These are phyloP conservation scores for Camellia granthamiana DNA, from an alignment of 148 eudicot genomes.

Conservation along the genomic window DNA sequence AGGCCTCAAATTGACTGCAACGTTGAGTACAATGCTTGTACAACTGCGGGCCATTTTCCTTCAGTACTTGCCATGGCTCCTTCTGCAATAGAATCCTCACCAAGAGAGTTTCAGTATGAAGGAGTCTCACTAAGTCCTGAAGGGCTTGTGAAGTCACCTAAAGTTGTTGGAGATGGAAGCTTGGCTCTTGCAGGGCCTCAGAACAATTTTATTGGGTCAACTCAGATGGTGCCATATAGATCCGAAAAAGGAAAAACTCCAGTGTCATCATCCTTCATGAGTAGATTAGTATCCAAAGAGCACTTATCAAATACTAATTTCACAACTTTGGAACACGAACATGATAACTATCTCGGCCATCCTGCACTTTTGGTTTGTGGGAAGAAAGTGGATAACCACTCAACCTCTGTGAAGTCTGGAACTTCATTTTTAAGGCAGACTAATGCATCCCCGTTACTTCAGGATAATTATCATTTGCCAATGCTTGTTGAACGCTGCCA, in stretches of 20 bases:
- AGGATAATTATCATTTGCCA: conserved; percentile 25
- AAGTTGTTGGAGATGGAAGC: conserved; percentile 22
- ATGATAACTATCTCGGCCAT: conserved; percentile 23
- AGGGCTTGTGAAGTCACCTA: conserved; percentile 19
- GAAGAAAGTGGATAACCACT: conserved; percentile 28
- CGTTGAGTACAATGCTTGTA: not conserved
- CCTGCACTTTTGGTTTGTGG: conserved; percentile 37
- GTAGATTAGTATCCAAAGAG: conserved; percentile 25
- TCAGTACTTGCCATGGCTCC: conserved; percentile 11
- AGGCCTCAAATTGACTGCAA: conserved; percentile 12
- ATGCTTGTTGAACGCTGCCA: conserved; percentile 26
- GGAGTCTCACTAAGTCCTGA: conserved; percentile 20
- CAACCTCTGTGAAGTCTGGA: conserved; percentile 17
- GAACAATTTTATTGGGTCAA: conserved; percentile 2
- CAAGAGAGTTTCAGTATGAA: conserved; percentile 16
- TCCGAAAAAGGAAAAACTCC: conserved; percentile 17
- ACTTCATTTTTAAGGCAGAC: conserved; percentile 20
- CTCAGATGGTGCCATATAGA: conserved; percentile 27
- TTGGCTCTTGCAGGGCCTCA: conserved; percentile 23
- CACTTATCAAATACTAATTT: conserved; percentile 34
- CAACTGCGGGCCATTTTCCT: not conserved
- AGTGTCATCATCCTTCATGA: conserved; percentile 1
- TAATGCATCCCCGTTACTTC: conserved; percentile 21
- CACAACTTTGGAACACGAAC: conserved; percentile 30
- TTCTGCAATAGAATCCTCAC: conserved; percentile 26